phyloP scores from a whole-genome alignment of 2,329 filamentous ascomycete genomes.

The Helotiales sp. region DNA sequence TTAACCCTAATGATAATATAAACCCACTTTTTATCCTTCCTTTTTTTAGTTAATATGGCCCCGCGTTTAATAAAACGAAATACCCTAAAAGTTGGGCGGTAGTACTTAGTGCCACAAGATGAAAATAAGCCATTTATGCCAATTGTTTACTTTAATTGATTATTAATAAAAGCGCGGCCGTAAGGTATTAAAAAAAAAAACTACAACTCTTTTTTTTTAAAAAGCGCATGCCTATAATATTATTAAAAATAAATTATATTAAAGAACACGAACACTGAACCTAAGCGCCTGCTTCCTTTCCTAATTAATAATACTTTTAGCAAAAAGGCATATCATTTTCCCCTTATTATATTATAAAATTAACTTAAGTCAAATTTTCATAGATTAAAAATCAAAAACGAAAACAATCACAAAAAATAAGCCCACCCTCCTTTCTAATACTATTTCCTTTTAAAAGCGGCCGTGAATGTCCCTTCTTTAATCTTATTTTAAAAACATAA shows the following conservation, averaged over 20 bases:
- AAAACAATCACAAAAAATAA: constrained; percentile 34
- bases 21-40: constrained; percentile 27
- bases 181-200: constrained; percentile 36
- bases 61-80: constrained; percentile 37
- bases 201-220: too few relatives aligned
- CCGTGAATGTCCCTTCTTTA: too few relatives aligned
- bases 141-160: constrained; percentile 32
- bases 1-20: too few relatives aligned
- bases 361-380: constrained; percentile 32
- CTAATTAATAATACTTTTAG: too few relatives aligned
- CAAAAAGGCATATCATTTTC: too few relatives aligned
- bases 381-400: constrained; percentile 30
- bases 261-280: too few relatives aligned
- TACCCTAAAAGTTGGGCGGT: constrained; percentile 30
- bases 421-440: too few relatives aligned
- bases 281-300: too few relatives aligned
- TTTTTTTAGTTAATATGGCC: constrained; percentile 30
- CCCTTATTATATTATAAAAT: constrained; percentile 30
- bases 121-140: constrained; percentile 24
- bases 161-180: constrained; percentile 31
- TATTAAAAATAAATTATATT: too few relatives aligned
- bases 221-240: too few relatives aligned
- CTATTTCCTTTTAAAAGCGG: too few relatives aligned
- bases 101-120: constrained; percentile 32
- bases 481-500: too few relatives aligned